Percentiles rank a stretch among this genome's conserved stretches.
These are phyloP conservation scores for Amniculicola lignicola DNA, from an alignment of 495 filamentous ascomycete genomes.

Conservation along the genomic window DNA sequence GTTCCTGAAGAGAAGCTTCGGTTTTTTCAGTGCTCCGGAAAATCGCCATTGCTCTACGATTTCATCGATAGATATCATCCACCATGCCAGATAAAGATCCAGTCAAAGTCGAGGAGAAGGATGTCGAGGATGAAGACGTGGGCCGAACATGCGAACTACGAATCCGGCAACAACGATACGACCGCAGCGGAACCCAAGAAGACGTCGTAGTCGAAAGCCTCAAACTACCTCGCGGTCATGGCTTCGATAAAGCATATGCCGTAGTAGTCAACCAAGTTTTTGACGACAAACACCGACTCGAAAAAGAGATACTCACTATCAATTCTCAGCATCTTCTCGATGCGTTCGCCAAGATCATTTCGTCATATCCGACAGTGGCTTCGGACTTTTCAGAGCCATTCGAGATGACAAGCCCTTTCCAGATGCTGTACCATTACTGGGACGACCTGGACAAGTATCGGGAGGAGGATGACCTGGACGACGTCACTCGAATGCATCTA, in stretches of 20 bases:
- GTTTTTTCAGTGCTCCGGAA: no score
- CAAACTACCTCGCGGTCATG: conserved; percentile 1
- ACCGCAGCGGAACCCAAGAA: conserved; percentile 10
- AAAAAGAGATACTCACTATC: conserved; percentile 42
- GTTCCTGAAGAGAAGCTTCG: no score
- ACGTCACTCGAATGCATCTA: conserved; percentile 36
- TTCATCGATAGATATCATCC: no score
- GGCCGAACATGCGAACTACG: conserved; percentile 15
- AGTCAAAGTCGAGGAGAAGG: background rate
- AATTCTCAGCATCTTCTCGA: conserved; percentile 47
- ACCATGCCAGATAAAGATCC: no score
- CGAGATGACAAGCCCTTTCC: conserved; percentile 36
- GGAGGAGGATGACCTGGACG: conserved; percentile 35
- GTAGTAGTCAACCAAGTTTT: conserved; percentile 42
- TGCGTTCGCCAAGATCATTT: conserved; percentile 38
- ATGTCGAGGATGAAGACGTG: conserved; percentile 1
- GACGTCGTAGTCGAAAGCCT: conserved; percentile 7
- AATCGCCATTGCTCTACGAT: no score
- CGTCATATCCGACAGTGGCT: conserved; percentile 43
- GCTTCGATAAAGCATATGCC: conserved; percentile 34
- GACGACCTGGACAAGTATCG: conserved; percentile 39
- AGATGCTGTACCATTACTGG: conserved; percentile 33
- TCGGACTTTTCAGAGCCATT: conserved; percentile 37
- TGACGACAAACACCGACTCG: conserved; percentile 29
- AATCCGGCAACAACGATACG: conserved; percentile 19